Conservation (phyloP, 2,329 filamentous ascomycete species). For the Botryotinia globosa region DNA sequence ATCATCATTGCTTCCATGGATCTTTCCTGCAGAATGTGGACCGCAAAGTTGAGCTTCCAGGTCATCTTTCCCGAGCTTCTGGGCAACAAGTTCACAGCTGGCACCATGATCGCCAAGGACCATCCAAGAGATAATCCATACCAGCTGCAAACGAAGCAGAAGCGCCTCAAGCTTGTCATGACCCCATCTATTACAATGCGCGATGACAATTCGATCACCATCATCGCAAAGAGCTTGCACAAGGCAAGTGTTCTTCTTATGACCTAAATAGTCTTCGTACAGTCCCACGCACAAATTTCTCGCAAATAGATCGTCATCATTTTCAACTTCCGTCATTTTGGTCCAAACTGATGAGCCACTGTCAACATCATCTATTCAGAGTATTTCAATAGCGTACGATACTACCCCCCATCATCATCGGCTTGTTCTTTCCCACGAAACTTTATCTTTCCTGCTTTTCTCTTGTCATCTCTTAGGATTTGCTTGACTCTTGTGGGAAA, state of each 20-base stretch:
- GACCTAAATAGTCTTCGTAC: constrained; percentile 22
- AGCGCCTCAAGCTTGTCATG: constrained; percentile 52
- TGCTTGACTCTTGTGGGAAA: constrained; percentile 20
- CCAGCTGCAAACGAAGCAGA: constrained; percentile 50
- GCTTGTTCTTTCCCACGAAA: neutral
- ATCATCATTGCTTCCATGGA: constrained; percentile 32
- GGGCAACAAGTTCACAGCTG: constrained; percentile 47
- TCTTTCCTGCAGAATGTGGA: constrained; percentile 47
- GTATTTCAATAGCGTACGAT: constrained; percentile 13
- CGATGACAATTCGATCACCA: constrained; percentile 43
- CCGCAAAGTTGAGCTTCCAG: constrained; percentile 42
- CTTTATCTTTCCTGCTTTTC: neutral
- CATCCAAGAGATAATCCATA: constrained; percentile 42
- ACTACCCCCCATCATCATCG: neutral
- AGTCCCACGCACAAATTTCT: constrained; percentile 1
- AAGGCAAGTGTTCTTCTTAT: constrained; percentile 35
- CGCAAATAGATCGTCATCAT: constrained; percentile 12
- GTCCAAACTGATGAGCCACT: constrained; percentile 9
- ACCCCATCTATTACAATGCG: constrained; percentile 55
- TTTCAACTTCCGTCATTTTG: constrained; percentile 6
- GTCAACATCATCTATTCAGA: constrained; percentile 6
- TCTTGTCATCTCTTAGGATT: constrained; percentile 7
- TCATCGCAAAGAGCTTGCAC: constrained; percentile 19
- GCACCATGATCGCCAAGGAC: constrained; percentile 47
- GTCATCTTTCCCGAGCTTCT: constrained; percentile 52